Percentiles rank a stretch among this genome's conserved stretches.
These are phyloP conservation scores for Leccinum longicurvipes DNA, from an alignment of 768 basidiomycete genomes.

Conservation along the genomic window DNA sequence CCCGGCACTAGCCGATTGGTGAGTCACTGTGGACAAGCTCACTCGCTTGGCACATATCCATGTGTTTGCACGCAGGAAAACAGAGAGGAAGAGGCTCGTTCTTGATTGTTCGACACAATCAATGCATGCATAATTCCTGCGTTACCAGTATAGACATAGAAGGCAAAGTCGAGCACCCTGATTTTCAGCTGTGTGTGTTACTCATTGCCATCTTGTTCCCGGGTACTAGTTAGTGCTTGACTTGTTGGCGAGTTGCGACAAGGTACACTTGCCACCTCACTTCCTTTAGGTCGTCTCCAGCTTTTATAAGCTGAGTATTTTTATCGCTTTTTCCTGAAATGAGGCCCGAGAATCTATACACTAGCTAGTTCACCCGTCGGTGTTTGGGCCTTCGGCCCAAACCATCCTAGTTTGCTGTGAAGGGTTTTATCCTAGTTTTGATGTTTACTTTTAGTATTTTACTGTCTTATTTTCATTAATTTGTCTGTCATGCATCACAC, in stretches of 20 bases:
- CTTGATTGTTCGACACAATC: not conserved
- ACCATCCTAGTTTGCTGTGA: no score
- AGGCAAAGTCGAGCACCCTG: slow-evolving; percentile 1
- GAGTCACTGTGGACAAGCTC: slow-evolving; percentile 59
- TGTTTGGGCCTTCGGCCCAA: no score
- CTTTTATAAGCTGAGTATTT: not conserved
- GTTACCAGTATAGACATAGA: slow-evolving; percentile 6
- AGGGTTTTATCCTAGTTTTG: no score
- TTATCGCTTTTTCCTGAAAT: not conserved
- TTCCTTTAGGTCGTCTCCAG: not conserved
- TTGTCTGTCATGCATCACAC: no score
- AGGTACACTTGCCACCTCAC: not conserved
- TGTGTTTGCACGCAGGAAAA: slow-evolving; percentile 70
- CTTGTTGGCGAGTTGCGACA: not conserved
- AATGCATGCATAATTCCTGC: slow-evolving; percentile 32
- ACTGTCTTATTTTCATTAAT: no score
- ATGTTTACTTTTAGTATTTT: no score
- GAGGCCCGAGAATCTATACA: no score
- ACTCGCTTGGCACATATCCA: slow-evolving; percentile 77
- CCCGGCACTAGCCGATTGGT: slow-evolving; percentile 68
- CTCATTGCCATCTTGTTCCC: not conserved
- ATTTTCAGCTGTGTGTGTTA: not conserved
- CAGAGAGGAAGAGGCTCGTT: slow-evolving; percentile 16
- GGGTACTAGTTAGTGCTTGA: not conserved
- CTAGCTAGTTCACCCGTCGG: no score